phyloP scores from a whole-genome alignment of 331 rosid species.

The Prunus yedoensis region DNA sequence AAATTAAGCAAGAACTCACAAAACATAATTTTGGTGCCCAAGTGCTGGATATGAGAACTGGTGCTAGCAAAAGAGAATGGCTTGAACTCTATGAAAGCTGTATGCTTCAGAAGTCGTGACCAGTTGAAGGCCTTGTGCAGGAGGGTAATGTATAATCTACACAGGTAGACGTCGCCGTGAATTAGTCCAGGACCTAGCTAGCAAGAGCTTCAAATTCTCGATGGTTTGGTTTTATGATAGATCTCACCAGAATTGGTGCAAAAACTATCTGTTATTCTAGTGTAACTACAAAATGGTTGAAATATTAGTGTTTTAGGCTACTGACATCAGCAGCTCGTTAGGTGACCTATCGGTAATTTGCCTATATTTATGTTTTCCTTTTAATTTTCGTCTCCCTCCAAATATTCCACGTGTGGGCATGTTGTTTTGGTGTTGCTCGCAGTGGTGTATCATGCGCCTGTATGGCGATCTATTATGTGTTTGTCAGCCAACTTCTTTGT shows the following conservation, averaged over 20 bases:
- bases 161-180: slow-evolving; percentile 21
- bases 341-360: not conserved
- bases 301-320: not conserved
- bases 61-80: slow-evolving; percentile 74
- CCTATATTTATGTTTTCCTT: not conserved
- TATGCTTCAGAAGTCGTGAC: slow-evolving; percentile 64
- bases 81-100: slow-evolving; percentile 78
- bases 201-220: slow-evolving; percentile 3
- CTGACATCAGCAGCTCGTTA: not conserved
- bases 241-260: not conserved
- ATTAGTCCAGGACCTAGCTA: slow-evolving; percentile 17
- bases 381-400: not conserved
- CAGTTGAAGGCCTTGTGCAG: slow-evolving; percentile 13
- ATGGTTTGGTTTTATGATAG: not conserved
- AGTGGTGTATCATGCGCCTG: not conserved
- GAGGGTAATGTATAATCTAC: too few relatives aligned
- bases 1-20: slow-evolving; percentile 90
- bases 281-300: not conserved
- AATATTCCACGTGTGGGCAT: not conserved
- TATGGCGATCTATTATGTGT: not conserved
- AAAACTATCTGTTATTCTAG: not conserved
- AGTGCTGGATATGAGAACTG: slow-evolving; percentile 69
- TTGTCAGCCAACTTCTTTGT: not conserved
- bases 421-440: not conserved
- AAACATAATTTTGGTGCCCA: slow-evolving; percentile 82